These are phyloP conservation scores for Phanerodontia chrysosporium DNA, from an alignment of 768 basidiomycete species.

Conservation along the genomic window DNA sequence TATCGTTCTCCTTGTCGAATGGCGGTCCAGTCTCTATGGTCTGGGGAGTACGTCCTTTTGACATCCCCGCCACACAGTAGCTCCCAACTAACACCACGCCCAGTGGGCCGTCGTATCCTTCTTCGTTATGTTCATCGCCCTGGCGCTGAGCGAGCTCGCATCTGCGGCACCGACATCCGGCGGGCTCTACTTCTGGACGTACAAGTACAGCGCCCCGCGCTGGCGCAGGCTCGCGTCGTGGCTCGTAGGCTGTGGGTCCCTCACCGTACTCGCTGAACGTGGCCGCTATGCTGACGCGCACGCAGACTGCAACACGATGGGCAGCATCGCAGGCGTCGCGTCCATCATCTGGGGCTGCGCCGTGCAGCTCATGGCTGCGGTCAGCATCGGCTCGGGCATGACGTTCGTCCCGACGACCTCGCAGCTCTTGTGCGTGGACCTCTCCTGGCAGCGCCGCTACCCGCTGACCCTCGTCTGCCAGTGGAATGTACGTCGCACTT, in stretches of 20 bases:
- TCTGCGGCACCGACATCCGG: slow-evolving; percentile 34
- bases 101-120: slow-evolving; percentile 31
- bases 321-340: slow-evolving; percentile 30
- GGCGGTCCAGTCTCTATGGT: slow-evolving; percentile 71
- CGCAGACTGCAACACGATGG: slow-evolving; percentile 34
- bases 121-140: slow-evolving; percentile 31
- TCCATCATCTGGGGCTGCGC: slow-evolving; percentile 37
- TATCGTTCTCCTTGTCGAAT: slow-evolving; percentile 56
- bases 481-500: slow-evolving; percentile 31
- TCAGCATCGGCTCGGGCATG: slow-evolving; percentile 27
- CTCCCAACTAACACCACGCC: not conserved
- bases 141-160: slow-evolving; percentile 32
- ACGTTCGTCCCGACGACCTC: slow-evolving; percentile 24
- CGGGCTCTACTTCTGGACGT: slow-evolving; percentile 36
- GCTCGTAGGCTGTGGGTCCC: slow-evolving; percentile 35
- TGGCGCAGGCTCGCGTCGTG: slow-evolving; percentile 34
- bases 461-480: slow-evolving; percentile 4
- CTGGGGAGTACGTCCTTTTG: slow-evolving; percentile 52
- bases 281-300: not conserved
- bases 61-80: slow-evolving; percentile 17
- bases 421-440: slow-evolving; percentile 24
- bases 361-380: slow-evolving; percentile 37
- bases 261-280: not conserved
- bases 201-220: slow-evolving; percentile 25
- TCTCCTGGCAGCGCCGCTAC: not conserved